Conservation (phyloP, 116 monocot genomes). For the Cymodocea nodosa region DNA sequence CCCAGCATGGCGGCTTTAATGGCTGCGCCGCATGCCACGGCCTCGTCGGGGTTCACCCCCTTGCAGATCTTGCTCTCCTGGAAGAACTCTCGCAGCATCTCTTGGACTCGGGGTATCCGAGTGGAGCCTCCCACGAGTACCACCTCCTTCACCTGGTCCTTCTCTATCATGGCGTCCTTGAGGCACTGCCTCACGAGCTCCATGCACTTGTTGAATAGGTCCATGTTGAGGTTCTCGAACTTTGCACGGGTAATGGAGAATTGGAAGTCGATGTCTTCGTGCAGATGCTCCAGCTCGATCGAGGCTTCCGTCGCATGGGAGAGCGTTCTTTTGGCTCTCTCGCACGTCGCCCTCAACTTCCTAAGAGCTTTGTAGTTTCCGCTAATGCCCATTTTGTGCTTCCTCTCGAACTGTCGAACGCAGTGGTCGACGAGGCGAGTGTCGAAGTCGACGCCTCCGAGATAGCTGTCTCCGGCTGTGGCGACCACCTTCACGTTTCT, state of each 20-base stretch:
- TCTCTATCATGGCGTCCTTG: conserved; percentile 1
- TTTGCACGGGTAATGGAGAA: conserved; percentile 17
- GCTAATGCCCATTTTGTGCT: conserved; percentile 1
- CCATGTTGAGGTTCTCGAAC: conserved; percentile 29
- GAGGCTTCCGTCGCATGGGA: background rate
- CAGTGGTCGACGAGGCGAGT: conserved; percentile 1
- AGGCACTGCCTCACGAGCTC: conserved; percentile 10
- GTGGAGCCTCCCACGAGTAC: conserved; percentile 8
- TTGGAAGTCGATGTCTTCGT: conserved; percentile 1
- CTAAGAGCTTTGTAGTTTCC: background rate
- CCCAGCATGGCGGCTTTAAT: conserved; percentile 5
- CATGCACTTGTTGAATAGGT: conserved; percentile 27
- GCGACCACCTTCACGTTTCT: conserved; percentile 1
- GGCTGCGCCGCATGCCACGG: conserved; percentile 9
- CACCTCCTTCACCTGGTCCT: background rate
- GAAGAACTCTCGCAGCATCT: conserved; percentile 4
- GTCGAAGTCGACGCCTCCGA: conserved; percentile 11
- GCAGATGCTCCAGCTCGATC: background rate
- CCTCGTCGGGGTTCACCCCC: conserved; percentile 5
- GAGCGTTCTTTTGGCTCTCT: conserved; percentile 2
- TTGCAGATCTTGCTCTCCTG: conserved; percentile 1
- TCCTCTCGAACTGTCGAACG: conserved; percentile 1
- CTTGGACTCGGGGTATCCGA: conserved; percentile 2
- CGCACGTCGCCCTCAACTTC: conserved; percentile 7
- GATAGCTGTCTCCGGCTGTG: conserved; percentile 5